These are phyloP conservation scores for Verticillium zaregamsianum DNA, from an alignment of 2,329 filamentous ascomycete genomes.

Conservation along the genomic window DNA sequence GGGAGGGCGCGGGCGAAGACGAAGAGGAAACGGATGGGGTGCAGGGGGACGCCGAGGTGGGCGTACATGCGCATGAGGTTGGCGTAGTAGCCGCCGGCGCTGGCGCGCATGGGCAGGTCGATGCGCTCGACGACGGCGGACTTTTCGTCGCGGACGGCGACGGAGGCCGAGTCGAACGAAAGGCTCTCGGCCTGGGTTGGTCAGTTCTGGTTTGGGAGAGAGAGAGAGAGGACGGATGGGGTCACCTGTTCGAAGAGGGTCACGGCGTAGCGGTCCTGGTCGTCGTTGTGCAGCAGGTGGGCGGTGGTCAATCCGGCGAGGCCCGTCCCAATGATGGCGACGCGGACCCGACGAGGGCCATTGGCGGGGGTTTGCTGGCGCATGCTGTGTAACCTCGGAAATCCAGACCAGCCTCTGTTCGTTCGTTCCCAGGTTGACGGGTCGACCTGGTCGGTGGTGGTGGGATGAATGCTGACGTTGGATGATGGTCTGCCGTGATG, in stretches of 20 bases:
- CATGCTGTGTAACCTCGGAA: neutral
- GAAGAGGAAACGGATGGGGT: slow-evolving; percentile 48
- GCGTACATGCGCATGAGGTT: slow-evolving; percentile 54
- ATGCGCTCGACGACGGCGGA: slow-evolving; percentile 27
- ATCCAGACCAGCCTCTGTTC: too few species aligned
- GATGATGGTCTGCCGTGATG: too few species aligned
- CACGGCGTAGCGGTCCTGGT: slow-evolving; percentile 22
- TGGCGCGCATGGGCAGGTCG: slow-evolving; percentile 34
- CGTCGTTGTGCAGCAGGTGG: slow-evolving; percentile 27
- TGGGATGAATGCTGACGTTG: neutral
- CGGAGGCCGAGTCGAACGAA: slow-evolving; percentile 33
- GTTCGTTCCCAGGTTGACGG: neutral
- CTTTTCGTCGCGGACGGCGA: slow-evolving; percentile 26
- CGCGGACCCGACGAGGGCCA: slow-evolving; percentile 5
- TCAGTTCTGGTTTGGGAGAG: neutral
- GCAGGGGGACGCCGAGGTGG: slow-evolving; percentile 45
- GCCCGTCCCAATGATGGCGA: slow-evolving; percentile 32
- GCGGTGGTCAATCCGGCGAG: slow-evolving; percentile 31
- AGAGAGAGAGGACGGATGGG: neutral
- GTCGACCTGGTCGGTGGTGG: neutral
- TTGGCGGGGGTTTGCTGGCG: neutral
- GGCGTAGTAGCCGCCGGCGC: slow-evolving; percentile 42
- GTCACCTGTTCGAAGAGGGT: slow-evolving; percentile 33
- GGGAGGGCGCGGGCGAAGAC: slow-evolving; percentile 36
- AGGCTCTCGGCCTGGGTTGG: slow-evolving; percentile 23